Evolutionary conservation across 1,284 basidiomycete genomes (phyloP).

Genomic region (Cutaneotrichosporon cyanovorans): DNA sequence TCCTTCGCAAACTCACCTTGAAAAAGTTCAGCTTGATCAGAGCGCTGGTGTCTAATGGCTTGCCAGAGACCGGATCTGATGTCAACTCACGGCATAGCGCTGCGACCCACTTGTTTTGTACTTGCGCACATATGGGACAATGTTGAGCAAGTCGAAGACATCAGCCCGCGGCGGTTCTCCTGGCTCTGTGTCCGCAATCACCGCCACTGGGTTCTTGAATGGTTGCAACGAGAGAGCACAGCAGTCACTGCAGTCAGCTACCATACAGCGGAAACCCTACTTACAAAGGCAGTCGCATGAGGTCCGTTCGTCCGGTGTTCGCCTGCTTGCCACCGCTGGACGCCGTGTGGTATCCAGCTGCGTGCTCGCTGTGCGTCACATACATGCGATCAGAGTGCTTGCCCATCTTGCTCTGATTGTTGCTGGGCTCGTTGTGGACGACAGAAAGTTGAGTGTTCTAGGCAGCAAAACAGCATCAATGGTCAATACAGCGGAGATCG

Average conservation of each 20-base stretch:
- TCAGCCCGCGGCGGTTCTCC: conserved; percentile 42
- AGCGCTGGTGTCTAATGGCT: conserved; percentile 65
- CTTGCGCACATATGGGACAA: conserved; percentile 77
- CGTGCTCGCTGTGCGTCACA: conserved; percentile 46
- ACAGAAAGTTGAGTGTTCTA: not conserved
- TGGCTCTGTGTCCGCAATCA: conserved; percentile 46
- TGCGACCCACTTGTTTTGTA: conserved; percentile 55
- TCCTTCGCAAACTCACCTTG: conserved; percentile 28
- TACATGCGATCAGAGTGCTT: conserved; percentile 46
- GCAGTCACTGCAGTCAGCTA: conserved; percentile 54
- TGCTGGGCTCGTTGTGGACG: not conserved
- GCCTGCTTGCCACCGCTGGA: conserved; percentile 38
- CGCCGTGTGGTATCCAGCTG: conserved; percentile 40
- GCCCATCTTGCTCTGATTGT: conserved; percentile 33
- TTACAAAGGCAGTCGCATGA: conserved; percentile 45
- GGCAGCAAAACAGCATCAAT: not conserved
- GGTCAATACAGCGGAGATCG: not conserved
- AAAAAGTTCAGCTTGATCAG: conserved; percentile 85
- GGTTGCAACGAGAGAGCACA: conserved; percentile 88
- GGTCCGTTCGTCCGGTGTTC: conserved; percentile 34
- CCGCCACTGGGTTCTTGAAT: conserved; percentile 82
- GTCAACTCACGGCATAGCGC: not conserved
- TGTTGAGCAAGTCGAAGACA: conserved; percentile 75
- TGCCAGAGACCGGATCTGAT: conserved; percentile 76
- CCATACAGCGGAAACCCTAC: conserved; percentile 8